Evolutionary conservation across 768 basidiomycete genomes (phyloP).

Genomic region (Cystobasidium tubakii): DNA sequence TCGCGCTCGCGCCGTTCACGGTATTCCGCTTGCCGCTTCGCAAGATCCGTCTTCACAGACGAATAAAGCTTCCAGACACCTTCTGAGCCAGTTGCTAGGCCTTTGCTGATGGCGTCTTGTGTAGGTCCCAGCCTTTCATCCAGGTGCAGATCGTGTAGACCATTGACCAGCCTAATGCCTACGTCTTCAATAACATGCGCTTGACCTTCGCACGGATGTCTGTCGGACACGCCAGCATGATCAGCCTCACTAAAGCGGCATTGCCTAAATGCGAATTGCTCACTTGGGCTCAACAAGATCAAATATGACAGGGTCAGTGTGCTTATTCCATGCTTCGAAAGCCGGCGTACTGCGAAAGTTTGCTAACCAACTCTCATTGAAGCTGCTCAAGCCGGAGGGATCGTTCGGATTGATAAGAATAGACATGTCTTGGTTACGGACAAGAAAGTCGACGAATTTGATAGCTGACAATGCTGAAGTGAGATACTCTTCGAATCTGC

Average conservation of each 20-base stretch:
- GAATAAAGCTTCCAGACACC: constrained; percentile 42
- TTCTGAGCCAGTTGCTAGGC: constrained; percentile 63
- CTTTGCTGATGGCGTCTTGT: constrained; percentile 76
- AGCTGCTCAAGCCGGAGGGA: constrained; percentile 49
- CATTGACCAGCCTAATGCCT: constrained; percentile 82
- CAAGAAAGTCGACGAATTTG: constrained; percentile 79
- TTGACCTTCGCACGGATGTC: constrained; percentile 89
- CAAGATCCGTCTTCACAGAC: constrained; percentile 37
- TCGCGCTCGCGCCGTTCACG: constrained; percentile 25
- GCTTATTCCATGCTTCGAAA: constrained; percentile 79
- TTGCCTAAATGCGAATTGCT: constrained; percentile 2
- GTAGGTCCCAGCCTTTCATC: constrained; percentile 92
- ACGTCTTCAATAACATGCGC: constrained; percentile 85
- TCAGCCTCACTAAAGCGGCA: neutral
- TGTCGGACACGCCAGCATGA: constrained; percentile 47
- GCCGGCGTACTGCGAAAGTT: constrained; percentile 84
- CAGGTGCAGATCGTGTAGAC: constrained; percentile 84
- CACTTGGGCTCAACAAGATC: constrained; percentile 79
- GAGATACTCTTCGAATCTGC: constrained; percentile 82
- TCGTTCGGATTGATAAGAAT: constrained; percentile 50
- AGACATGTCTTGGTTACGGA: constrained; percentile 60
- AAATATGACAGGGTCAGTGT: constrained; percentile 86
- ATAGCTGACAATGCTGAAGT: constrained; percentile 78
- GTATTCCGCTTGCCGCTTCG: constrained; percentile 39
- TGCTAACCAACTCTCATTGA: constrained; percentile 77